A percentile compares a stretch with the other conserved stretches of the same genome.
Evolutionary conservation across 768 basidiomycete genomes (phyloP).

Genomic region (Imleria badia): DNA sequence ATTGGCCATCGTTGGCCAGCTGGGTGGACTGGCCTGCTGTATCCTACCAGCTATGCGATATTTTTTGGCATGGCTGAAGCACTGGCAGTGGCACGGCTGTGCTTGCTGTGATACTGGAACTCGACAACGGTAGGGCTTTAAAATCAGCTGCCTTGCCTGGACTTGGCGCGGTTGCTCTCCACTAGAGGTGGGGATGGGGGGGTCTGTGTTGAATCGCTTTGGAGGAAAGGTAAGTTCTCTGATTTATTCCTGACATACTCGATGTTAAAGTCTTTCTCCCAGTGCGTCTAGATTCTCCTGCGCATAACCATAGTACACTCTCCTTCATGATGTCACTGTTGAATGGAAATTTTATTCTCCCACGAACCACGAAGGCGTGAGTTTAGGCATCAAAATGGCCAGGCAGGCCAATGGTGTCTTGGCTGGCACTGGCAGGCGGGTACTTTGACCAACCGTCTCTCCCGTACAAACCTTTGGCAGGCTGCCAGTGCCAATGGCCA

Average conservation of each 20-base stretch:
- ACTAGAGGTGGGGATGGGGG: background rate
- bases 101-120: conserved; percentile 14
- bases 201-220: background rate
- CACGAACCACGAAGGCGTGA: conserved; percentile 2
- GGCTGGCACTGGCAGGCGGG: background rate
- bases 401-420: conserved; percentile 3
- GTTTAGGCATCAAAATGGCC: background rate
- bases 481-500: conserved; percentile 9
- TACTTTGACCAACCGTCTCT: background rate
- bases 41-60: conserved; percentile 1
- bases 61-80: conserved; percentile 3
- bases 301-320: background rate
- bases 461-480: background rate
- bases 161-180: background rate
- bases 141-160: background rate
- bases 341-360: background rate
- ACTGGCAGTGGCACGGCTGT: conserved; percentile 16
- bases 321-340: background rate
- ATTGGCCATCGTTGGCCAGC: background rate
- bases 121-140: background rate
- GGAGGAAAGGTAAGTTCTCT: conserved; percentile 1
- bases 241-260: background rate
- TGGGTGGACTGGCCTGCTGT: background rate
- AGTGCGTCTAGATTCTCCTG: background rate
- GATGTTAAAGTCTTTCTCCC: background rate